Conservation (phyloP, 495 filamentous ascomycete species). For the Recurvomyces mirabilis region DNA sequence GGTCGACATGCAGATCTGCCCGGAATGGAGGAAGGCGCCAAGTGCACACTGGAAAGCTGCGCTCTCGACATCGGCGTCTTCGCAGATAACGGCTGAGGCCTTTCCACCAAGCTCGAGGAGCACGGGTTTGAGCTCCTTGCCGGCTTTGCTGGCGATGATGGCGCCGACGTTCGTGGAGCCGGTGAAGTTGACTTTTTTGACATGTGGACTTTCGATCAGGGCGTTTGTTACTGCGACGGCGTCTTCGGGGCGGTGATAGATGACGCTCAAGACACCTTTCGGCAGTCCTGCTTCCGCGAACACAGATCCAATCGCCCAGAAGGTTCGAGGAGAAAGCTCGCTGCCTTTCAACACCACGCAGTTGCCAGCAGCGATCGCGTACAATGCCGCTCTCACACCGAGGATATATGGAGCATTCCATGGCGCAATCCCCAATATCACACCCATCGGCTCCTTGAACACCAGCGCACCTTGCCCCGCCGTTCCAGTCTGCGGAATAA, state of each 20-base stretch:
- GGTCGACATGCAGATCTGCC: conserved; percentile 88
- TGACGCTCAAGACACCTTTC: conserved; percentile 44
- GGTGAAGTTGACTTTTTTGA: conserved; percentile 55
- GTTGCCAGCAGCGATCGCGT: conserved; percentile 73
- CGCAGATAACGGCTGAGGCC: conserved; percentile 46
- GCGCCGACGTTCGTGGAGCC: conserved; percentile 46
- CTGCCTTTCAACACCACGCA: conserved; percentile 66
- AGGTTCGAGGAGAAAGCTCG: conserved; percentile 64
- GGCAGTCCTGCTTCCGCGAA: conserved; percentile 65
- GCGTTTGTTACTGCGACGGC: conserved; percentile 45
- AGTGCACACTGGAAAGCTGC: conserved; percentile 41
- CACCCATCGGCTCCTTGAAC: conserved; percentile 71
- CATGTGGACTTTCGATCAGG: conserved; percentile 43
- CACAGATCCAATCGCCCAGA: conserved; percentile 58
- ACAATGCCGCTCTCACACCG: conserved; percentile 42
- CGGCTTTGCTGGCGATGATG: conserved; percentile 47
- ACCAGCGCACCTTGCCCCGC: conserved; percentile 55
- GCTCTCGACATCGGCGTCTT: conserved; percentile 47
- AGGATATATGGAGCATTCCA: conserved; percentile 43
- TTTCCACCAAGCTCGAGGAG: conserved; percentile 56
- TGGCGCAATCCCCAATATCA: conserved; percentile 70
- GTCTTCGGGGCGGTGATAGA: conserved; percentile 43
- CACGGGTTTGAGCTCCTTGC: conserved; percentile 55
- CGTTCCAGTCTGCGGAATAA: conserved; percentile 44
- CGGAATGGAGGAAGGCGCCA: conserved; percentile 39